Evolutionary conservation across 148 eudicot genomes (phyloP).

Genomic region (Drosera capensis): DNA sequence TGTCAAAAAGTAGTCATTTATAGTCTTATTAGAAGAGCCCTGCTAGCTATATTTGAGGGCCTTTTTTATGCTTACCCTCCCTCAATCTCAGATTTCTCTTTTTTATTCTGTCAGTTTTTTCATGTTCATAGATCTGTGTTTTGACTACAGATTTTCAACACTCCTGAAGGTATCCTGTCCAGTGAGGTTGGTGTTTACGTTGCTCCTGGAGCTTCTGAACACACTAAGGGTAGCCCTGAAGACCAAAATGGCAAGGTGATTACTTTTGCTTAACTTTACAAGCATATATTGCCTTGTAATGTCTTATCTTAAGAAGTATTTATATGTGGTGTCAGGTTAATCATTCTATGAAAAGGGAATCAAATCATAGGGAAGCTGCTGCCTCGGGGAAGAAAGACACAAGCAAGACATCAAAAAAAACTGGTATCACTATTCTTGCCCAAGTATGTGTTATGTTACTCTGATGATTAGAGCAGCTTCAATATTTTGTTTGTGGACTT

Average conservation of each 20-base stretch:
- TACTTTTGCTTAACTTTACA: slow-evolving; percentile 3
- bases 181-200: slow-evolving; percentile 89
- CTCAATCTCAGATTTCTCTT: too few species aligned
- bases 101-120: too few species aligned
- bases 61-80: too few species aligned
- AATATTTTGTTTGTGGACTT: slow-evolving; percentile 4
- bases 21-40: too few species aligned
- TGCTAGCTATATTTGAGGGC: too few species aligned
- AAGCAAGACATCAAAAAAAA: slow-evolving; percentile 45
- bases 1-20: too few species aligned
- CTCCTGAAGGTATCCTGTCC: slow-evolving; percentile 92
- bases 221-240: slow-evolving; percentile 45
- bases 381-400: slow-evolving; percentile 51
- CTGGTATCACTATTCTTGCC: slow-evolving; percentile 23
- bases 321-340: slow-evolving; percentile 43
- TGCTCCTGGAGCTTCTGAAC: slow-evolving; percentile 39
- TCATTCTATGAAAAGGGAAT: slow-evolving; percentile 44
- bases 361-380: slow-evolving; percentile 27
- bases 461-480: not conserved
- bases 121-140: not conserved
- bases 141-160: slow-evolving; percentile 52
- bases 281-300: not conserved
- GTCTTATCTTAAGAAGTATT: slow-evolving; percentile 1
- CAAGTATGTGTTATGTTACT: not conserved
- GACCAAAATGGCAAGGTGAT: slow-evolving; percentile 39